Conservation (phyloP, 2,329 filamentous ascomycete genomes). For the Fusarium cyanostomum region DNA sequence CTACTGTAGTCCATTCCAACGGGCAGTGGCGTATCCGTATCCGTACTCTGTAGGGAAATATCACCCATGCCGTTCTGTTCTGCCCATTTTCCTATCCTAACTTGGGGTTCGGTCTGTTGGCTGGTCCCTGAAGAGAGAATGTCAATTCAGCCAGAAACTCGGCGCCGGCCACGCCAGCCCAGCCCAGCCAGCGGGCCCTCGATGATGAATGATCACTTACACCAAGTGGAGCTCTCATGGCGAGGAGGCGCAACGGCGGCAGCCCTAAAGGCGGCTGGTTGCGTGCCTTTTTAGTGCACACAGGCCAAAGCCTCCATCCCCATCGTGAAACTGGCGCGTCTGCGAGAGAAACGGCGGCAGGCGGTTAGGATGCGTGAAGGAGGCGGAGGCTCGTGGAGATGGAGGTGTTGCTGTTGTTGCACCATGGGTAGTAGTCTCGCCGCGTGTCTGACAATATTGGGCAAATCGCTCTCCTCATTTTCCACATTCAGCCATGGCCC, state of each 20-base stretch:
- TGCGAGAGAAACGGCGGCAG: constrained; percentile 20
- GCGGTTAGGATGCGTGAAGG: constrained; percentile 10
- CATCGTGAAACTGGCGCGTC: constrained; percentile 14
- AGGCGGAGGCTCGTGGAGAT: constrained; percentile 11
- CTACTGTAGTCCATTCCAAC: constrained; percentile 23
- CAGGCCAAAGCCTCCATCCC: constrained; percentile 21
- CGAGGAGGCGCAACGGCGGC: constrained; percentile 41
- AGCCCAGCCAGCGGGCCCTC: constrained; percentile 28
- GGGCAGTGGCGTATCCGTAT: neutral
- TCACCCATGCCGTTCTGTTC: neutral
- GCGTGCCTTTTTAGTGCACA: constrained; percentile 28
- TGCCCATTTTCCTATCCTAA: constrained; percentile 11
- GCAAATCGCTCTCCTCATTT: neutral
- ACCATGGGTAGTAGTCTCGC: constrained; percentile 4
- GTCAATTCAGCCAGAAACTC: constrained; percentile 8
- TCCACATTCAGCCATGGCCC: neutral
- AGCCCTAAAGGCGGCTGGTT: constrained; percentile 34
- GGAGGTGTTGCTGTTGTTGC: neutral
- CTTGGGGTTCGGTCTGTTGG: constrained; percentile 7
- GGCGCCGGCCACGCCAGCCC: constrained; percentile 10
- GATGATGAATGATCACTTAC: constrained; percentile 32
- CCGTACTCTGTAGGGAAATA: neutral
- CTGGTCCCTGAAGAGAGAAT: constrained; percentile 21
- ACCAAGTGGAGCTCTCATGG: constrained; percentile 43
- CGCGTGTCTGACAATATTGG: neutral